Evolutionary conservation across 164 flowering plant genomes (phyloP).

Genomic region (Dillenia turbinata): DNA sequence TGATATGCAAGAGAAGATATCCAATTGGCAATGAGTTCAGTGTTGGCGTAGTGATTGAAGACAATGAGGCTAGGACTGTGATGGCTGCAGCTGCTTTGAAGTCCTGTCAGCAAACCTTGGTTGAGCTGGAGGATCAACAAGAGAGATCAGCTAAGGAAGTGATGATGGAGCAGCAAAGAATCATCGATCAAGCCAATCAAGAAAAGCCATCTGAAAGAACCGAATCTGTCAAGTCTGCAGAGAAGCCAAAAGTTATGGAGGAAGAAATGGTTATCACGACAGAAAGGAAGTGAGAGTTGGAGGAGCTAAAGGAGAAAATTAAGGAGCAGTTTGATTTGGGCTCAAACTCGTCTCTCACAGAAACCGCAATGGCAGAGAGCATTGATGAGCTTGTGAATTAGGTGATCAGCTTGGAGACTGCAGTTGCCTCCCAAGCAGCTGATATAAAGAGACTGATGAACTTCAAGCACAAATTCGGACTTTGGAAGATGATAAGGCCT

Average conservation of each 20-base stretch:
- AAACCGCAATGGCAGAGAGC: slow-evolving; percentile 67
- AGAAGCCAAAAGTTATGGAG: slow-evolving; percentile 15
- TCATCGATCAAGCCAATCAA: slow-evolving; percentile 18
- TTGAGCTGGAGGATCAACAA: slow-evolving; percentile 48
- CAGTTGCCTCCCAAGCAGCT: slow-evolving; percentile 66
- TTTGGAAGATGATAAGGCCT: slow-evolving; percentile 55
- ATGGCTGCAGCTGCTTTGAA: slow-evolving; percentile 70
- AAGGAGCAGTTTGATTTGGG: slow-evolving; percentile 33
- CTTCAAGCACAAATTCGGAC: slow-evolving; percentile 51
- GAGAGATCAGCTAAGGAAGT: slow-evolving; percentile 41
- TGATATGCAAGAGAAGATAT: slow-evolving; percentile 47
- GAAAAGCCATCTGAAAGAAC: slow-evolving; percentile 6
- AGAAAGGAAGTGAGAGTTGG: slow-evolving; percentile 19
- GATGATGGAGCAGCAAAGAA: slow-evolving; percentile 30
- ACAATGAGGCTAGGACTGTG: slow-evolving; percentile 60
- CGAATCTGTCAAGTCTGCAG: slow-evolving; percentile 6
- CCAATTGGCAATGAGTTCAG: slow-evolving; percentile 56
- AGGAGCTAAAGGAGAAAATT: slow-evolving; percentile 28
- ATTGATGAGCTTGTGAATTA: slow-evolving; percentile 76
- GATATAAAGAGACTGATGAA: slow-evolving; percentile 51
- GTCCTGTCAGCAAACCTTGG: slow-evolving; percentile 59
- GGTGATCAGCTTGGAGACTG: slow-evolving; percentile 54
- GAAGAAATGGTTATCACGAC: slow-evolving; percentile 13
- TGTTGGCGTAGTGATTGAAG: slow-evolving; percentile 46
- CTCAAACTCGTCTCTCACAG: slow-evolving; percentile 26